Evolutionary conservation across 2,329 filamentous ascomycete genomes (phyloP).

Genomic region (Pleoardoris graminearum): DNA sequence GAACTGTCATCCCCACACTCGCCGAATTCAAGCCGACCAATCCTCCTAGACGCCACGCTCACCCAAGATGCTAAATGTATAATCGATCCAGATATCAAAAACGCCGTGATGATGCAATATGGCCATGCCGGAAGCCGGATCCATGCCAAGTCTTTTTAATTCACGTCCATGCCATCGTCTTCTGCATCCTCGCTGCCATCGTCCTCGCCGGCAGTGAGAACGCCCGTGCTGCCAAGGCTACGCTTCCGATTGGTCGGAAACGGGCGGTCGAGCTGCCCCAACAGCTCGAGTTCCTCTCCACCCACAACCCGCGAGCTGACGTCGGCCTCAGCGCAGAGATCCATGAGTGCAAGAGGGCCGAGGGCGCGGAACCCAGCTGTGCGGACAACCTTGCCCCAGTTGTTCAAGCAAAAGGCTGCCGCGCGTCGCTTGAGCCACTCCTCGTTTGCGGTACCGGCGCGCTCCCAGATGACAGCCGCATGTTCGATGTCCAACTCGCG

Average conservation of each 20-base stretch:
- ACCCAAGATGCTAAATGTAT: conserved; percentile 4
- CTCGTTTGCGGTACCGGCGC: conserved; percentile 84
- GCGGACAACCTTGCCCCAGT: conserved; percentile 93
- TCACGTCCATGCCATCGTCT: conserved; percentile 49
- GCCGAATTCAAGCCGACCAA: neutral
- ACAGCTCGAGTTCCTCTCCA: conserved; percentile 76
- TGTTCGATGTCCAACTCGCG: conserved; percentile 93
- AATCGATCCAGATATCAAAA: neutral
- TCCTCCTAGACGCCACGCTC: neutral
- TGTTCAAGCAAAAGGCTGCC: conserved; percentile 83
- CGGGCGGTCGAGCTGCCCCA: conserved; percentile 55
- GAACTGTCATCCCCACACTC: neutral
- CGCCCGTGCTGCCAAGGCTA: conserved; percentile 44
- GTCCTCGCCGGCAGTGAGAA: conserved; percentile 46
- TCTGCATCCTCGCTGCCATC: conserved; percentile 50
- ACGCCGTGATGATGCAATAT: conserved; percentile 6
- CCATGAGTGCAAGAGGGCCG: conserved; percentile 77
- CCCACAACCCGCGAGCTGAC: conserved; percentile 88
- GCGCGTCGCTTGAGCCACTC: conserved; percentile 91
- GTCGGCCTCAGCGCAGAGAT: conserved; percentile 91
- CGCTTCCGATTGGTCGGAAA: conserved; percentile 48
- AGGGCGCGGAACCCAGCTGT: conserved; percentile 84
- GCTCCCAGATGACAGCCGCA: conserved; percentile 95
- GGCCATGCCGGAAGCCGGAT: neutral
- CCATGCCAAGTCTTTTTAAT: conserved; percentile 15